Conservation (phyloP, 306 rosid genomes). For the Medicago arabica region DNA sequence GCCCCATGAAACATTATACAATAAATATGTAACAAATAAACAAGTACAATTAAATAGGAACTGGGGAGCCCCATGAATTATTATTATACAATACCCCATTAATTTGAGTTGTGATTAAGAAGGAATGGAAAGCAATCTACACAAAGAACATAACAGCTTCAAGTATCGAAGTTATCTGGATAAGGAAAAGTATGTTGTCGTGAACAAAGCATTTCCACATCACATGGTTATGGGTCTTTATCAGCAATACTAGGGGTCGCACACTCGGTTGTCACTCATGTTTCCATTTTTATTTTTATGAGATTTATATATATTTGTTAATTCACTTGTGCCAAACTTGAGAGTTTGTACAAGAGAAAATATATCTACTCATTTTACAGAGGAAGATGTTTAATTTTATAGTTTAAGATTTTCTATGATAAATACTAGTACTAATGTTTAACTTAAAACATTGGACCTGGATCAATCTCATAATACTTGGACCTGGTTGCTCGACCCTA, state of each 20-base stretch:
- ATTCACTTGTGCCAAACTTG: too few species aligned
- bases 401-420: too few species aligned
- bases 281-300: too few species aligned
- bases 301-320: too few species aligned
- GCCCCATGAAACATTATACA: not conserved
- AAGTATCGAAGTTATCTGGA: constrained; percentile 13
- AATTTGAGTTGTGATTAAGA: not conserved
- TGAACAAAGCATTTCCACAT: not conserved
- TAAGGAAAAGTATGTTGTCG: not conserved
- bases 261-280: not conserved
- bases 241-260: not conserved
- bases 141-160: not conserved
- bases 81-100: not conserved
- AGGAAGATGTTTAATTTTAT: too few species aligned
- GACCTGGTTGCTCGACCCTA: too few species aligned
- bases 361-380: too few species aligned
- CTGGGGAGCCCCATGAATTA: constrained; percentile 27
- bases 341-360: too few species aligned
- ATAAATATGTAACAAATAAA: not conserved
- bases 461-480: too few species aligned
- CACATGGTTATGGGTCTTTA: constrained; percentile 48
- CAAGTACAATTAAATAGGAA: not conserved
- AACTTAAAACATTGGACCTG: too few species aligned
- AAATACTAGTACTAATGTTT: too few species aligned
- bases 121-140: constrained; percentile 26